Evolutionary conservation across 208 protist species (phyloP).

Genomic region (Porcisia deanei): DNA sequence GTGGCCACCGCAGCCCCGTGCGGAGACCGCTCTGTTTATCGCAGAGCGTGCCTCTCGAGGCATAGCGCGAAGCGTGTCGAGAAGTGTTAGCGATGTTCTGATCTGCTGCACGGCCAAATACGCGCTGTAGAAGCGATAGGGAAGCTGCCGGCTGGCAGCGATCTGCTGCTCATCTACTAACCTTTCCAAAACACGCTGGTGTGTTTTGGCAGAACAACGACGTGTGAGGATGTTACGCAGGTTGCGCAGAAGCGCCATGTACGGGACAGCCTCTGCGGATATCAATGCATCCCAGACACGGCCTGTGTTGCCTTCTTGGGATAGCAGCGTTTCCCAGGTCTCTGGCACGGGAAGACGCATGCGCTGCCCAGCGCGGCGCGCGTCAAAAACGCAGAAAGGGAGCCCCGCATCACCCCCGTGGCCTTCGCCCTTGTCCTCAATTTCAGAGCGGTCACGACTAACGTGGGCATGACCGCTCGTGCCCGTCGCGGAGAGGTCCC

Average conservation of each 20-base stretch:
- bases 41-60: neutral
- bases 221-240: constrained; percentile 93
- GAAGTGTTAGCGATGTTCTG: neutral
- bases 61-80: constrained; percentile 6
- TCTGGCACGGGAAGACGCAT: constrained; percentile 91
- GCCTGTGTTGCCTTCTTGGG: constrained; percentile 85
- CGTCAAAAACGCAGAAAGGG: constrained; percentile 60
- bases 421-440: too few relatives aligned
- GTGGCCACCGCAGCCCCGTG: neutral
- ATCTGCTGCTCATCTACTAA: constrained; percentile 74
- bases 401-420: neutral
- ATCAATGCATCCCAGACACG: constrained; percentile 92
- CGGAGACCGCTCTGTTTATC: neutral
- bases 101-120: constrained; percentile 78
- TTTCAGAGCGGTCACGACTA: neutral
- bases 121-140: constrained; percentile 93
- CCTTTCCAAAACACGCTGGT: constrained; percentile 46
- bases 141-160: constrained; percentile 83
- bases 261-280: constrained; percentile 82
- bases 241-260: constrained; percentile 96
- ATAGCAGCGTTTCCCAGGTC: constrained; percentile 93
- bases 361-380: constrained; percentile 67
- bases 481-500: neutral
- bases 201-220: constrained; percentile 56
- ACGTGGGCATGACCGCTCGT: neutral